Evolutionary conservation across 2,329 filamentous ascomycete genomes (phyloP).

Genomic region (Coleophoma crateriformis): DNA sequence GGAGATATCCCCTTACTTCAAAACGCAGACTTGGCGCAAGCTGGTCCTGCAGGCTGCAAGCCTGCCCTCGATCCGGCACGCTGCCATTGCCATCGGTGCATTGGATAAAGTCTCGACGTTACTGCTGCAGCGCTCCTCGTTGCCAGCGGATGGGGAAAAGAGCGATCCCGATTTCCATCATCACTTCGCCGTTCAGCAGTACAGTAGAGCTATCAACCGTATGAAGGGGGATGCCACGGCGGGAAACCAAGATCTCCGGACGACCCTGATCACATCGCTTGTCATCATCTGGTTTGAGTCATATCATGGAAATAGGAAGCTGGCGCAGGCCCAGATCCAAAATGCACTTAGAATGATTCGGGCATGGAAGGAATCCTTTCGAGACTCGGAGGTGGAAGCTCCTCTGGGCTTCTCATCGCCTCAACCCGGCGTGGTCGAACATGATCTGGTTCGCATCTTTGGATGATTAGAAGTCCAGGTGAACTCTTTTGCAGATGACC

Average conservation of each 20-base stretch:
- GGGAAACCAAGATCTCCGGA: slow-evolving; percentile 10
- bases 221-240: slow-evolving; percentile 8
- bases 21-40: slow-evolving; percentile 10
- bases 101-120: slow-evolving; percentile 13
- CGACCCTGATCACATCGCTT: slow-evolving; percentile 12
- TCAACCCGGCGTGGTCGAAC: slow-evolving; percentile 31
- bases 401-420: slow-evolving; percentile 15
- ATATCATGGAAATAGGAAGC: slow-evolving; percentile 12
- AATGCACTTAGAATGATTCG: slow-evolving; percentile 22
- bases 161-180: slow-evolving; percentile 6
- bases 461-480: slow-evolving; percentile 56
- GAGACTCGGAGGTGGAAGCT: slow-evolving; percentile 5
- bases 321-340: slow-evolving; percentile 13
- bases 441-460: slow-evolving; percentile 56
- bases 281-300: slow-evolving; percentile 14
- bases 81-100: slow-evolving; percentile 15
- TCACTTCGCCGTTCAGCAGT: slow-evolving; percentile 9
- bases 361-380: slow-evolving; percentile 18
- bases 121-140: not conserved
- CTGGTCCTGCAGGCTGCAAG: slow-evolving; percentile 14
- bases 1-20: slow-evolving; percentile 12
- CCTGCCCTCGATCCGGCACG: slow-evolving; percentile 11
- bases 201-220: slow-evolving; percentile 12
- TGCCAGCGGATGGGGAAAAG: slow-evolving; percentile 1
- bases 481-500: slow-evolving; percentile 40